Base-by-base conservation (phyloP, 805 yeast genomes). In the Grigorovia jiainica region DNA sequence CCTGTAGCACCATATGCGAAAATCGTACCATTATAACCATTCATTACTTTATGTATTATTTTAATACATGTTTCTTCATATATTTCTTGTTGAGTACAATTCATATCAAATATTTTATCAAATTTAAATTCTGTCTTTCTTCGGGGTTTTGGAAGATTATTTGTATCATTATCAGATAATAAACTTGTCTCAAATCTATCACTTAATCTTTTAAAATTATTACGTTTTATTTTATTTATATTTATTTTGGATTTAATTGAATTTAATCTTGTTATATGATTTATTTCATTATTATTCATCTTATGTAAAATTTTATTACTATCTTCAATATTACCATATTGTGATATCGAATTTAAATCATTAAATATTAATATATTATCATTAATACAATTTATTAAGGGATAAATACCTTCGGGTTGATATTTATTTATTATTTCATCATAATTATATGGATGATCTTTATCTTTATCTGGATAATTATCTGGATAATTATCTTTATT, bases 1-100 rank as follows among this genome's bases (percentile, higher is more conserved):
- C 97, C 97, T 0, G 97, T 89, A 23, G 97, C 95, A 1, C 97
- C 97, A 58, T 89, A 89, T 0, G 97, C 97, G 66, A 89, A 89
- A 0, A 89, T 86, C 0, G 96, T 87, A 5, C 95, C 81, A 58
- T 90, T 87, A 61, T 68, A 85, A 0, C 97, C 97, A 47, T 84
- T 92, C 34, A 89, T 59, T 0, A 87, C 78, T 32, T 80, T 73
- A 46, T 79, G 86, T 7, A 89, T 66, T 38, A 87, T 65, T 0
- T 95, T 90, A 39, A 70, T 66, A 0, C 95, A 76, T 1, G 95
- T 85, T 24, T 62, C 60, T 20, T 65, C 55, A 55, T 76, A 89
- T 0, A 89, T 85, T 6, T 81, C 80, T 8, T 71, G 67, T 53
- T 89, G 96, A 0, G 75, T 46, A 0, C 83, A 64, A 17, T 61